Base-by-base conservation (phyloP, 1,284 basidiomycete genomes). In the Farysia itapuensis region DNA sequence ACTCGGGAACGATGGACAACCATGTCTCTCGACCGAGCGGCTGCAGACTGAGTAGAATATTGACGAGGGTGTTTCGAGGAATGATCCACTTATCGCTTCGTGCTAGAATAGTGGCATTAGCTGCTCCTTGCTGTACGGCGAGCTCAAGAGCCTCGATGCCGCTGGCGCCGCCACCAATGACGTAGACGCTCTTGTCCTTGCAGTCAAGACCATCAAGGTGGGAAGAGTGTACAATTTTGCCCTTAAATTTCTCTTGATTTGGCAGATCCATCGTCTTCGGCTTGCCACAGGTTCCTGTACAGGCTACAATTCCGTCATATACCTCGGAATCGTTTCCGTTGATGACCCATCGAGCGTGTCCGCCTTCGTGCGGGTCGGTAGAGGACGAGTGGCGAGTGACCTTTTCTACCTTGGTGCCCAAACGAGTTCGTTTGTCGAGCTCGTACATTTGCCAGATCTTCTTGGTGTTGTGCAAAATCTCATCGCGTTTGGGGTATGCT, bases 101-200 rank as follows among this genome's bases (percentile, higher is more conserved):
- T 2, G 83, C 83, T 21, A 84, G 70, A 70, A 84, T 81, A 3
- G 79, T 77, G 4, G 80, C 77, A 18, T 79, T 70, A 14, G 78
- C 78, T 4, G 83, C 83, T 16, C 80, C 79, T 38, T 80, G 77
- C 3, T 74, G 60, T 5, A 70, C 58, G 9, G 71, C 72, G 0
- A 73, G 53, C 63, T 85, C 84, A n/a, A 83, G 82, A 1, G 83
- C 81, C 63, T 85, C 84, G 14, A 85, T 81, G 7, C 82, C 84
- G 36, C 81, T 82, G 0, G 84, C 84, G 0, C 84, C 84, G 29
- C 81, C 81, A 0, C 84, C 84, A 19, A 86, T 51, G 29, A 75
- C 51, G n/a, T 73, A 25, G 1, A 75, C 72, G 14, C 77, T 80
- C 75, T 84, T 84, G 1, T 80, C 83, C 36, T 71, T 54, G 35